Evolutionary conservation across 2,329 filamentous ascomycete genomes (phyloP).

Genomic region (Elsinoe perseae): DNA sequence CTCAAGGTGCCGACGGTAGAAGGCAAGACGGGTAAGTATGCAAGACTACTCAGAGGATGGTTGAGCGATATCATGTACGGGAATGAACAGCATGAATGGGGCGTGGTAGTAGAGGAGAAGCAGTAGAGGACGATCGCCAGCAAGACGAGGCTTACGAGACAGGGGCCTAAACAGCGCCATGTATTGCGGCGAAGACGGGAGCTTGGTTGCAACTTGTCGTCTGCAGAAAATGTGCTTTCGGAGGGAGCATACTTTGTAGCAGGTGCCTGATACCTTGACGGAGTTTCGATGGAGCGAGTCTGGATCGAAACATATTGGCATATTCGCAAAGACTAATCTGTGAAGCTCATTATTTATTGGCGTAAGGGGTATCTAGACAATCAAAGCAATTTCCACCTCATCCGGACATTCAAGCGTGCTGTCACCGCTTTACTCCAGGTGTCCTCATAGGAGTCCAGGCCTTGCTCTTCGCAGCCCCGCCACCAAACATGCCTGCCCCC

Average conservation of each 20-base stretch:
- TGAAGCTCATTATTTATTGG: not conserved
- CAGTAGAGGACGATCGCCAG: not conserved
- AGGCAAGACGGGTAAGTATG: slow-evolving; percentile 32
- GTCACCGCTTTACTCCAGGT: slow-evolving; percentile 9
- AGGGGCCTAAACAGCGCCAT: too few relatives aligned
- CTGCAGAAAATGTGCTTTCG: not conserved
- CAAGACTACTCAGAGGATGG: slow-evolving; percentile 38
- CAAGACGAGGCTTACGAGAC: not conserved
- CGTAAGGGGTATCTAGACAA: slow-evolving; percentile 12
- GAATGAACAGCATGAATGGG: slow-evolving; percentile 41
- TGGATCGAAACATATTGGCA: not conserved
- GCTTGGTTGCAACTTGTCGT: too few relatives aligned
- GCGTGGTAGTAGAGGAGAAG: slow-evolving; percentile 34
- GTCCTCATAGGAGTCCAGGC: slow-evolving; percentile 45
- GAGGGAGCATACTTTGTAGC: too few relatives aligned
- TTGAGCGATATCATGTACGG: slow-evolving; percentile 45
- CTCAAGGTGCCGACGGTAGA: slow-evolving; percentile 35
- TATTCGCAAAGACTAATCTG: not conserved
- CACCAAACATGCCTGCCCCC: slow-evolving; percentile 30
- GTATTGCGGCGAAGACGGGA: too few relatives aligned
- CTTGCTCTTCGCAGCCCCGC: slow-evolving; percentile 44
- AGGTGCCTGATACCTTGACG: too few relatives aligned
- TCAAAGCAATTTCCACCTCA: slow-evolving; percentile 2
- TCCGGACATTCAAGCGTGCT: not conserved
- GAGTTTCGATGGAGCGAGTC: too few relatives aligned